These are phyloP conservation scores for Trypanosoma cruzi DNA, from an alignment of 208 protist species.

Conservation along the genomic window DNA sequence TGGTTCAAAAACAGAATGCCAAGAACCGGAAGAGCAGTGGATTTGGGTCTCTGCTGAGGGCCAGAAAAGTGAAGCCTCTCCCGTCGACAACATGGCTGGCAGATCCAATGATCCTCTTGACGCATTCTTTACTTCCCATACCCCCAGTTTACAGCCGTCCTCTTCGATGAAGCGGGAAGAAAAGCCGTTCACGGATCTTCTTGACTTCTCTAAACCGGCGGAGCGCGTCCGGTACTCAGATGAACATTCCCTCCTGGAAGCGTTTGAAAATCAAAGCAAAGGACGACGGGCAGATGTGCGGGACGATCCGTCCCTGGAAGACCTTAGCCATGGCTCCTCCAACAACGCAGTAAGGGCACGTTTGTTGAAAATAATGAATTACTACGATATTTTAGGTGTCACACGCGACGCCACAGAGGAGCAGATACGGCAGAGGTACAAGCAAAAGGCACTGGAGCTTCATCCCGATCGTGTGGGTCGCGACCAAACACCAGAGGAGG, in stretches of 20 bases:
- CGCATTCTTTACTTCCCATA: conserved; percentile 18
- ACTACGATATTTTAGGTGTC: conserved; percentile 92
- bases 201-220: conserved; percentile 67
- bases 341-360: conserved; percentile 76
- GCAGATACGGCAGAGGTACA: conserved; percentile 79
- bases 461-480: conserved; percentile 81
- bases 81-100: not conserved
- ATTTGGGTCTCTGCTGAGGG: not conserved
- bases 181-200: conserved; percentile 43
- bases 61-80: not conserved
- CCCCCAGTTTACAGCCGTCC: conserved; percentile 8
- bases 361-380: conserved; percentile 87
- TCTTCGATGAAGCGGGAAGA: conserved; percentile 9
- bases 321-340: conserved; percentile 27
- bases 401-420: conserved; percentile 56
- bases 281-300: conserved; percentile 10
- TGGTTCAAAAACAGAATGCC: conserved; percentile 1
- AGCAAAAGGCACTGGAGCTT: conserved; percentile 84
- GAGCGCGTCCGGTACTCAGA: conserved; percentile 49
- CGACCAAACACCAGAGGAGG: conserved; percentile 75
- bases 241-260: conserved; percentile 65
- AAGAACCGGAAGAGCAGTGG: not conserved
- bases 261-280: conserved; percentile 69
- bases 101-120: conserved; percentile 25
- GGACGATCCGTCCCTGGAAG: conserved; percentile 30